phyloP scores from a whole-genome alignment of 306 rosid species.

The Betula pendula region DNA sequence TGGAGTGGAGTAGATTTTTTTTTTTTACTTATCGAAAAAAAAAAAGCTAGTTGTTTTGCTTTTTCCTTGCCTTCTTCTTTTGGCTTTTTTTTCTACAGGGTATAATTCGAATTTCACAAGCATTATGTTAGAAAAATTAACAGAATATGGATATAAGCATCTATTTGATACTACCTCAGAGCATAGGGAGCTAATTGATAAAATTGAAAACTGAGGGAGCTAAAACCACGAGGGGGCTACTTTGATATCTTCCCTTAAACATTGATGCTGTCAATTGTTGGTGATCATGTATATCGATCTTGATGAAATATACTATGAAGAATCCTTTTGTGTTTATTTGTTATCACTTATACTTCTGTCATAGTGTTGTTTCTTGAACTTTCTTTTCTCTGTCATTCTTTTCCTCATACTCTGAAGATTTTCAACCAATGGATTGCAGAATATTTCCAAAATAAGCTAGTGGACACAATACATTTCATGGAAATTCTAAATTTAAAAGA shows the following conservation, averaged over 20 bases:
- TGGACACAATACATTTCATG: conserved; percentile 98
- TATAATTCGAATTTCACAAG: too few relatives aligned
- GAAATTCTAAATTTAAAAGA: conserved; percentile 96
- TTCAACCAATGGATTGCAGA: conserved; percentile 54
- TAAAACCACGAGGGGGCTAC: too few relatives aligned
- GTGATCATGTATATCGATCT: neutral
- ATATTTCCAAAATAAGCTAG: conserved; percentile 97
- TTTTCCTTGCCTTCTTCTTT: too few relatives aligned
- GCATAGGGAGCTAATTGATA: too few relatives aligned
- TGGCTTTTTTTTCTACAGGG: too few relatives aligned
- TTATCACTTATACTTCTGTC: neutral
- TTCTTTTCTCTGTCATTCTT: conserved; percentile 10
- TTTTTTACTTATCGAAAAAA: too few relatives aligned
- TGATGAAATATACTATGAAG: neutral
- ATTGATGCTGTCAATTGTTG: neutral
- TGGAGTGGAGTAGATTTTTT: too few relatives aligned
- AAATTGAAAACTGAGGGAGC: too few relatives aligned
- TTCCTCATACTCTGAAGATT: conserved; percentile 17
- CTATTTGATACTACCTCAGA: too few relatives aligned
- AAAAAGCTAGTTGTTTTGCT: too few relatives aligned
- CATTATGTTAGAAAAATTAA: too few relatives aligned
- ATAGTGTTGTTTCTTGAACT: neutral
- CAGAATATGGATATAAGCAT: too few relatives aligned
- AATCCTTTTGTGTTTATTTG: neutral
- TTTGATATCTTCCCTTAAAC: neutral